Evolutionary conservation across 2,329 filamentous ascomycete genomes (phyloP), one percentile per base, ranked within the genome.

Genomic region (Cercospora zeae-maydis): DNA sequence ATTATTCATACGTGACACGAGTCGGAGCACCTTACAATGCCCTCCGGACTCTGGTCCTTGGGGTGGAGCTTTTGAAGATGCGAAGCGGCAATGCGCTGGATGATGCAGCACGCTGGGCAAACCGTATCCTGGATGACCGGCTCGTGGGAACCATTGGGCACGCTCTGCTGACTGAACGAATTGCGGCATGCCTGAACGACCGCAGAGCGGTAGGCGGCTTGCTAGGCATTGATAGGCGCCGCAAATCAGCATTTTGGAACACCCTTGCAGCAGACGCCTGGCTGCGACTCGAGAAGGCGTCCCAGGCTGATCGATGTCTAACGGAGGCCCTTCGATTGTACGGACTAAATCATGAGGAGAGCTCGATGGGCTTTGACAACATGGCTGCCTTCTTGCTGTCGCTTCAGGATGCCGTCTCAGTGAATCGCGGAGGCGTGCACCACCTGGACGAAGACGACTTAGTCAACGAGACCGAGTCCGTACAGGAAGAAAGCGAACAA

Each of bases 181-280:
- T 97, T 19, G 90, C 91, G 0, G 86, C 89, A 2, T 96, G 91
- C 78, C 97, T 93, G 76, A 86, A 86, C 0, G 87, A 89, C 2
- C 91, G 90, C 68, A 60, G 59, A 24, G 88, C 90, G 2, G 78
- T 86, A 3, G 88, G 88, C 1, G 84, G 83, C 8, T 84, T 87
- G 64, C 80, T 80, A 37, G 90, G 88, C 82, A 92, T 93, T 14
- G 83, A 84, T 8, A 84, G 93, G 65, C 84, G 83, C 63, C 84
- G 95, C 54, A 99, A 97, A 79, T 90, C 93, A 1, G 95, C 91
- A 0, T 84, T 96, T 67, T 99, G 93, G 93, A 89, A 88, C 68
- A 83, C 95, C 21, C 82, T 96, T 39, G 89, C 91, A 1, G 88
- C 92, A 0, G 90, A 96, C 70, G 84, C 87, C 1, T 99, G 95